phyloP scores from a whole-genome alignment of 2,329 filamentous ascomycete genomes.

The Phoma sp. region DNA sequence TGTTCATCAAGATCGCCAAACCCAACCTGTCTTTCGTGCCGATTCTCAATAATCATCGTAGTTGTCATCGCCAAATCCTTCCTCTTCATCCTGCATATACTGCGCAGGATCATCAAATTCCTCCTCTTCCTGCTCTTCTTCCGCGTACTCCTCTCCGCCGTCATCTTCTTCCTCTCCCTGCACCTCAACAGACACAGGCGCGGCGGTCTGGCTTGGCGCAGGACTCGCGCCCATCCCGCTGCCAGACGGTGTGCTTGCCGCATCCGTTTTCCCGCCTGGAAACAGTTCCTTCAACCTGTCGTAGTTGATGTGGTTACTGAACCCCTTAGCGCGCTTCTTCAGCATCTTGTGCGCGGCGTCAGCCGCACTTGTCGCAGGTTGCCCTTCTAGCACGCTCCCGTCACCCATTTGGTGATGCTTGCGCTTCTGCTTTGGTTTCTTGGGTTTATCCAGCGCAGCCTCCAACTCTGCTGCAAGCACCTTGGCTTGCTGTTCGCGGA shows the following conservation, averaged over 20 bases:
- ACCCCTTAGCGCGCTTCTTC: slow-evolving; percentile 51
- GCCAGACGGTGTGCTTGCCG: slow-evolving; percentile 23
- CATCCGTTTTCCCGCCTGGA: slow-evolving; percentile 23
- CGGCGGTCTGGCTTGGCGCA: slow-evolving; percentile 15
- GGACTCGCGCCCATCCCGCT: slow-evolving; percentile 33
- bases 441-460: slow-evolving; percentile 58
- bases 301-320: slow-evolving; percentile 56
- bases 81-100: slow-evolving; percentile 52
- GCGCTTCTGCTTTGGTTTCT: slow-evolving; percentile 56
- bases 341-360: slow-evolving; percentile 56
- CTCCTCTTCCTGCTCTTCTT: slow-evolving; percentile 46
- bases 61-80: slow-evolving; percentile 51
- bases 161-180: slow-evolving; percentile 25
- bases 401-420: slow-evolving; percentile 49
- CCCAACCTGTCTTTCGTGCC: neutral
- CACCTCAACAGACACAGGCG: slow-evolving; percentile 13
- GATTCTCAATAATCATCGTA: slow-evolving; percentile 29
- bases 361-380: slow-evolving; percentile 51
- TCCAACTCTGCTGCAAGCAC: slow-evolving; percentile 73
- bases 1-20: neutral
- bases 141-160: slow-evolving; percentile 30
- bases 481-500: slow-evolving; percentile 85
- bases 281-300: slow-evolving; percentile 53
- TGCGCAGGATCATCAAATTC: slow-evolving; percentile 49
- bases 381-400: slow-evolving; percentile 52